phyloP scores from a whole-genome alignment of 176 grass and related monocot genomes.

The Thinopyrum elongatum region DNA sequence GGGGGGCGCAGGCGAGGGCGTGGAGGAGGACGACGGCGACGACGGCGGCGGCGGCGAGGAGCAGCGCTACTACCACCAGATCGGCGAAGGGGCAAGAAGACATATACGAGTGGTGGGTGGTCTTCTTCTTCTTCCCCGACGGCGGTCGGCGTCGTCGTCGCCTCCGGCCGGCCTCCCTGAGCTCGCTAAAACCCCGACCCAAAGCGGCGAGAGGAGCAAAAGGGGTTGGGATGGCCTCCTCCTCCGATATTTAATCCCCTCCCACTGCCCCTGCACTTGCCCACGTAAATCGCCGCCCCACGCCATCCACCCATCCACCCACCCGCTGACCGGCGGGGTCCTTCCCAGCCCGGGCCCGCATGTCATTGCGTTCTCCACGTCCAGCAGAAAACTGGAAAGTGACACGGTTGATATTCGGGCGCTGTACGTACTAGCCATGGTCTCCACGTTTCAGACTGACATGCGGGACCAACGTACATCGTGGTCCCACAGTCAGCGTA shows the following conservation, averaged over 20 bases:
- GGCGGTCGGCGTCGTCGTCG: constrained; percentile 29
- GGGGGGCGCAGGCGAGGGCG: constrained; percentile 33
- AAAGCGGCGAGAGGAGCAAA: constrained; percentile 52
- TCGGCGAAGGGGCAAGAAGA: constrained; percentile 71
- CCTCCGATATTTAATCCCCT: constrained; percentile 55
- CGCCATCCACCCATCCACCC: fast-evolving
- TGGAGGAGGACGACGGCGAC: constrained; percentile 41
- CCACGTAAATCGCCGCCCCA: neutral
- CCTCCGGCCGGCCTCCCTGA: constrained; percentile 42
- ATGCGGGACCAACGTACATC: fast-evolving
- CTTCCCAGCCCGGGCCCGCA: fast-evolving
- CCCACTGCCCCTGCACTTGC: neutral
- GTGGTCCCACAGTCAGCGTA: fast-evolving
- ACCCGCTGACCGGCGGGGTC: fast-evolving
- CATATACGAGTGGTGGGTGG: constrained; percentile 54
- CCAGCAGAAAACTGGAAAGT: fast-evolving
- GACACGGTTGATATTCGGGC: neutral
- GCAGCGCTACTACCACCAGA: constrained; percentile 44
- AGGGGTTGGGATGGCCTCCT: neutral
- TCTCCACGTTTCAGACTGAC: fast-evolving
- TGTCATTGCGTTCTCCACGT: fast-evolving
- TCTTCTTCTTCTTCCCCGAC: constrained; percentile 27
- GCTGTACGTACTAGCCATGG: neutral
- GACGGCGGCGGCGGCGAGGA: constrained; percentile 33
- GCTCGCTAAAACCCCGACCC: constrained; percentile 76